Conservation (phyloP, 805 yeast genomes). For the Metschnikowia dekortorum region DNA sequence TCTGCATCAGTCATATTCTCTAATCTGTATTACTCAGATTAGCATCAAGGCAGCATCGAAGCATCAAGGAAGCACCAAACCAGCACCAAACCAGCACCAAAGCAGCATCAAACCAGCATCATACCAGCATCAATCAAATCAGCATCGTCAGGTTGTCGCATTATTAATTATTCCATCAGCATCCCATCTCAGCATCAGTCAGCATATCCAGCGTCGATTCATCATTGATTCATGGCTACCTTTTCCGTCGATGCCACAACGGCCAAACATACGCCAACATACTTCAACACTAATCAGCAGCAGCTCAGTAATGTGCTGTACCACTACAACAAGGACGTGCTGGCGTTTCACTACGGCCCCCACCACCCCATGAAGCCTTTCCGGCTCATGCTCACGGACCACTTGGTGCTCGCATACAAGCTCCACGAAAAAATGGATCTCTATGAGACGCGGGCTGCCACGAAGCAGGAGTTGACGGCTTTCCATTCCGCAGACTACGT, state of each 20-base stretch:
- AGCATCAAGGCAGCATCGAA: no score
- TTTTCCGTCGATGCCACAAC: slow-evolving; percentile 34
- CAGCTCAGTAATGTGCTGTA: slow-evolving; percentile 57
- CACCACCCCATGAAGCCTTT: slow-evolving; percentile 99
- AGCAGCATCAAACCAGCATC: no score
- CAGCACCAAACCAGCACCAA: no score
- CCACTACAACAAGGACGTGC: slow-evolving; percentile 79
- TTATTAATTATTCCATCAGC: not conserved
- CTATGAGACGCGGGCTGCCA: slow-evolving; percentile 78
- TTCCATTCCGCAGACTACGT: slow-evolving; percentile 89
- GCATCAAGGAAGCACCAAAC: no score
- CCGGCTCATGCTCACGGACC: slow-evolving; percentile 89
- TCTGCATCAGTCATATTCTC: no score
- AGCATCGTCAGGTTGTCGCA: no score
- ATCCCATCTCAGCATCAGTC: no score
- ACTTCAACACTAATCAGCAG: not conserved
- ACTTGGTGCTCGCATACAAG: slow-evolving; percentile 78
- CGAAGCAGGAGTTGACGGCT: slow-evolving; percentile 69
- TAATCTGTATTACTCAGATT: no score
- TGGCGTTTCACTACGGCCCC: slow-evolving; percentile 84
- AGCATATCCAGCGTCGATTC: not conserved
- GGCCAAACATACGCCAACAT: slow-evolving; percentile 6
- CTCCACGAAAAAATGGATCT: slow-evolving; percentile 87
- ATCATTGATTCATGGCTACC: slow-evolving; percentile 14
- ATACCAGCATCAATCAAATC: no score